Percentiles rank a stretch among this genome's conserved stretches.
These are phyloP conservation scores for Grifola frondosa DNA, from an alignment of 1,284 basidiomycete genomes.

Conservation along the genomic window DNA sequence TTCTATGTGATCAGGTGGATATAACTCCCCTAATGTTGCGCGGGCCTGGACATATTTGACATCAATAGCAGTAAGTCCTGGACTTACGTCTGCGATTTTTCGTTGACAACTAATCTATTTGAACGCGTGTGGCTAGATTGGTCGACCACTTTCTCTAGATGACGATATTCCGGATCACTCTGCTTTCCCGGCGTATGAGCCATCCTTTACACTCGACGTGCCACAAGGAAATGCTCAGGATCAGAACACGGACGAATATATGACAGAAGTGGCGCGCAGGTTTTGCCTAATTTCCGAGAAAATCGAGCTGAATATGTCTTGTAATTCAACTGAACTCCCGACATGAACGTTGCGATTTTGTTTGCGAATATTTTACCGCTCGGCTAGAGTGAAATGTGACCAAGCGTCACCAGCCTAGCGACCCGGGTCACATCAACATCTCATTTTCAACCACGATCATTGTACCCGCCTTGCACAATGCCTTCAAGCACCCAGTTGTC, in stretches of 20 bases:
- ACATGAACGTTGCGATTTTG: too few relatives aligned
- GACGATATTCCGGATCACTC: slow-evolving; percentile 71
- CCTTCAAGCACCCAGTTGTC: too few relatives aligned
- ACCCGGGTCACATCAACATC: too few relatives aligned
- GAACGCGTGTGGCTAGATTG: slow-evolving; percentile 42
- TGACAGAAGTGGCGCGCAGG: too few relatives aligned
- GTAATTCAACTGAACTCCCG: too few relatives aligned
- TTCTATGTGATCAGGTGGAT: slow-evolving; percentile 58
- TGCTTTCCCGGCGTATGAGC: slow-evolving; percentile 69
- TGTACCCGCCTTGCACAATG: too few relatives aligned
- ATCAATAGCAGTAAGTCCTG: slow-evolving; percentile 58
- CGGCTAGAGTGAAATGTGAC: too few relatives aligned
- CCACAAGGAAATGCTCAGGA: slow-evolving; percentile 71
- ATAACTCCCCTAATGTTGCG: slow-evolving; percentile 78
- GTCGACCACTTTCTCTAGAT: slow-evolving; percentile 52
- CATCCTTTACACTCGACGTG: slow-evolving; percentile 79
- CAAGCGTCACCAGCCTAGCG: too few relatives aligned
- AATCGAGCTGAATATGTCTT: too few relatives aligned
- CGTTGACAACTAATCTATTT: neutral
- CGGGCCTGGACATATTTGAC: slow-evolving; percentile 85
- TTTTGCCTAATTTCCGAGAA: too few relatives aligned
- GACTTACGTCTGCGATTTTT: neutral
- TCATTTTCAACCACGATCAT: too few relatives aligned
- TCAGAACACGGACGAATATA: slow-evolving; percentile 60
- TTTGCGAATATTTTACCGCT: too few relatives aligned